Conservation (phyloP, 2,329 filamentous ascomycete species). For the Mycosphaerella sp. region DNA sequence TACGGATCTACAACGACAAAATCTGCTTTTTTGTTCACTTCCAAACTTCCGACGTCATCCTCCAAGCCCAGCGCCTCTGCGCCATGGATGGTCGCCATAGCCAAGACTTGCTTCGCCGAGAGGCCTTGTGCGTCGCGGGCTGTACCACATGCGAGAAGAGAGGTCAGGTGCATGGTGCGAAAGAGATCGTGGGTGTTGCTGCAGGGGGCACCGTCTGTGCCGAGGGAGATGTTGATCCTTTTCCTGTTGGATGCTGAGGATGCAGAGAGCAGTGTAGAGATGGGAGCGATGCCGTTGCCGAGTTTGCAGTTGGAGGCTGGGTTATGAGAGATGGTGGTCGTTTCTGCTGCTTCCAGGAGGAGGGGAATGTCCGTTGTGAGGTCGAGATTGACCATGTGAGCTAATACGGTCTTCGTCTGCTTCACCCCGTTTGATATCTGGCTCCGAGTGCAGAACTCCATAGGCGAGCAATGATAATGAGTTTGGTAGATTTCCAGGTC, state of each 20-base stretch:
- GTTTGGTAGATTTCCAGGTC: constrained; percentile 32
- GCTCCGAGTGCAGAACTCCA: constrained; percentile 37
- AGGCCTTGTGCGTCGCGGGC: constrained; percentile 40
- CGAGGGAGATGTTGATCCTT: constrained; percentile 44
- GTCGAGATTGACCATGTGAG: constrained; percentile 49
- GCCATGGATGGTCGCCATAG: constrained; percentile 49
- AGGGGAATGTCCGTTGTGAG: constrained; percentile 36
- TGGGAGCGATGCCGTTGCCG: constrained; percentile 44
- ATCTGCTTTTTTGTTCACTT: constrained; percentile 43
- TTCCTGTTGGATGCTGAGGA: constrained; percentile 4
- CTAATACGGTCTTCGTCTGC: constrained; percentile 43
- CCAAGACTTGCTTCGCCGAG: constrained; percentile 42
- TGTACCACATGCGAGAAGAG: constrained; percentile 44
- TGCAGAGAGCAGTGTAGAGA: constrained; percentile 40
- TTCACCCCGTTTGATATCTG: background rate
- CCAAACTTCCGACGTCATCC: constrained; percentile 36
- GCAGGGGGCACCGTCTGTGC: constrained; percentile 50
- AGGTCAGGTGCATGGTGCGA: constrained; percentile 49
- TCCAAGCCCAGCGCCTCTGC: constrained; percentile 43
- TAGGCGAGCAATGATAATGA: constrained; percentile 35
- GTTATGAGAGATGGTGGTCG: constrained; percentile 46
- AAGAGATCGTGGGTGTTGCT: constrained; percentile 49
- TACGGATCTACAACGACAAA: constrained; percentile 33
- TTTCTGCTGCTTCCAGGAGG: constrained; percentile 30
- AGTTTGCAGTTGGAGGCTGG: constrained; percentile 49